Base-by-base conservation (phyloP, 495 filamentous ascomycete genomes). In the Rhypophila decipiens region DNA sequence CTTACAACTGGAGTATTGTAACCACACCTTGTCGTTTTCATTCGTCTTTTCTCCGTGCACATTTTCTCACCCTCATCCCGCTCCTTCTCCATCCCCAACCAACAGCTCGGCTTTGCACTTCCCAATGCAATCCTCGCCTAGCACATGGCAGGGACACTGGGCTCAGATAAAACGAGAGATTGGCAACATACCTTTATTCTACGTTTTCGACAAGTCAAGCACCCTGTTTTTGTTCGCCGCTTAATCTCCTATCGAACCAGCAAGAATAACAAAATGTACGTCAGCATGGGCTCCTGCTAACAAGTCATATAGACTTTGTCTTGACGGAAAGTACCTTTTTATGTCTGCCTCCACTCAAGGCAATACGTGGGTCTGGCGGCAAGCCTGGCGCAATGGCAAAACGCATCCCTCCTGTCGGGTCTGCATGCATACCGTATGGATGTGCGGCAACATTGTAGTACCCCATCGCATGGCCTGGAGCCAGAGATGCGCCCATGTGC, bases 141-240 rank as follows among this genome's bases (percentile, higher is more conserved):
- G 27, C 27, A 13, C n/a, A 13, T 13, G 27, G 7, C 27, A 31
- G 36, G 5, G n/a, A 22, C 27, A 46, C 35, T 34, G 24, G 19
- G 43, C 8, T 31, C 7, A 7, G 27, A 41, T 18, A 38, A 40
- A 50, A 46, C 27, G 35, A 37, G 15, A 44, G 33, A 43, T 20
- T 15, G n/a, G n/a, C n/a, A 1, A 82, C 86, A 62, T 78, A 96
- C 93, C 90, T 98, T 98, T 71, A 98, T 97, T 68, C 93, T 79
- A 58, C 93, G 82, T 67, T 96, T 96, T 52, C 93, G 82, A 75
- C 93, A 98, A 27, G 93, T 98, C 66, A 97, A 69, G 67, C 93
- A 98, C 12, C 93, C 93, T 4, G 93, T 96, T 74, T 98, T 98
- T 35, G 93, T 98, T 58, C 93, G 80, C 58, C 93, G 82, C 76